Base-by-base conservation (phyloP, 495 filamentous ascomycete species). In the Articulospora tetracladia region DNA sequence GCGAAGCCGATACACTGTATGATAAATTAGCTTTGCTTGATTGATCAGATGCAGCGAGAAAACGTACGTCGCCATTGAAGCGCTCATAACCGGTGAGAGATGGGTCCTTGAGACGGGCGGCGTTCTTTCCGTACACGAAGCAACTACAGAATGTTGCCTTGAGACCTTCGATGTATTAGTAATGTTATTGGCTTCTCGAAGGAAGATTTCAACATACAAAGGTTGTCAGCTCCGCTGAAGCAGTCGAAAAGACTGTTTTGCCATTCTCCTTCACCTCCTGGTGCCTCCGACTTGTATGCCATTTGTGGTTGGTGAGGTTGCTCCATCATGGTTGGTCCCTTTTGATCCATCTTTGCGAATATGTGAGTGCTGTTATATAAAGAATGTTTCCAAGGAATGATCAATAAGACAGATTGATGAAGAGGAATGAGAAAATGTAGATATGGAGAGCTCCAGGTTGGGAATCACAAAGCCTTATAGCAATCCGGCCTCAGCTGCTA, bases 81-180 rank as follows among this genome's bases (percentile, higher is more conserved):
- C 72, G 68, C 58, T 80, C 74, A 24, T 65, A 68, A 36, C 70
- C 68, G 58, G 76, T 68, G 66, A 83, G 62, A 24, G 70, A 68
- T 7, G 76, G 75, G 46, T 80, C 73, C 50, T 76, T 63, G 30
- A 80, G 62, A 17, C 83, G 74, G 55, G 76, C 68, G 34, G 71
- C 58, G n/a, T 76, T 79, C 57, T 77, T 75, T 58, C 82, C 83
- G 61, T 80, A 75, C 27, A 78, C 67, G 64, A 82, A 67, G 69
- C 84, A 87, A 24, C 83, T 78, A 56, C 77, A 77, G 65, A 71
- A 86, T 51, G 66, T 76, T 39, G 68, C 69, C 32, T 77, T 58
- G 25, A 76, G 56, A 70, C 79, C 65, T 68, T n/a, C 11, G 15
- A 26, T 15, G 70, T 74, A 36, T 50, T 24, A 46, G 54, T 55